Evolutionary conservation across 106 monocot genomes (phyloP).

Genomic region (Dactylorhiza incarnata): DNA sequence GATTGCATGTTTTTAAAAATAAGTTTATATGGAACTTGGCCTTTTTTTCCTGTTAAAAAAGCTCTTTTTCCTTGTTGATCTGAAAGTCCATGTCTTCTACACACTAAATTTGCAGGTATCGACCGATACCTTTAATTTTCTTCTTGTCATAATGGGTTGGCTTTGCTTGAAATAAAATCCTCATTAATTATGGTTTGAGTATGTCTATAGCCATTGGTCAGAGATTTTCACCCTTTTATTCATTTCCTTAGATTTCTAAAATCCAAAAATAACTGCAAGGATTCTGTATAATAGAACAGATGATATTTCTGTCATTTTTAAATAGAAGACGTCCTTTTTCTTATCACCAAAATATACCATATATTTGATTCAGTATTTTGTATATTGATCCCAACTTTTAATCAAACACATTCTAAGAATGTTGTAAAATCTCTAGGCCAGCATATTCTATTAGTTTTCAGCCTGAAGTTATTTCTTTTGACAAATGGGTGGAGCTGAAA

Average conservation of each 20-base stretch:
- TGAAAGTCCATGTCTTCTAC: neutral
- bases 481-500: constrained; percentile 69
- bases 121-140: neutral
- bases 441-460: constrained; percentile 46
- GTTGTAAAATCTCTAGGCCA: constrained; percentile 29
- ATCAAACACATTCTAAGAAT: neutral
- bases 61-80: neutral
- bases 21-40: neutral
- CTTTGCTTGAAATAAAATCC: too few relatives aligned
- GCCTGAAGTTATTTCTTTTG: constrained; percentile 66
- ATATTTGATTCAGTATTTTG: neutral
- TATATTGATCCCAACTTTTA: neutral
- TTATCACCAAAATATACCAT: too few relatives aligned
- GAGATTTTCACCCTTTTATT: too few relatives aligned
- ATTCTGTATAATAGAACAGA: neutral
- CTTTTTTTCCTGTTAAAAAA: neutral
- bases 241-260: too few relatives aligned
- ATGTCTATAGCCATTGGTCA: too few relatives aligned
- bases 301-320: too few relatives aligned
- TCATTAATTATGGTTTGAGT: too few relatives aligned
- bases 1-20: neutral
- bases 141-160: neutral
- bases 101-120: neutral
- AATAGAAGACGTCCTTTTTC: too few relatives aligned
- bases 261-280: neutral